A percentile compares a stretch with the other conserved stretches of the same genome.
Conservation (phyloP, 352 stramenopile species). For the Globisporangium mamillatum region DNA sequence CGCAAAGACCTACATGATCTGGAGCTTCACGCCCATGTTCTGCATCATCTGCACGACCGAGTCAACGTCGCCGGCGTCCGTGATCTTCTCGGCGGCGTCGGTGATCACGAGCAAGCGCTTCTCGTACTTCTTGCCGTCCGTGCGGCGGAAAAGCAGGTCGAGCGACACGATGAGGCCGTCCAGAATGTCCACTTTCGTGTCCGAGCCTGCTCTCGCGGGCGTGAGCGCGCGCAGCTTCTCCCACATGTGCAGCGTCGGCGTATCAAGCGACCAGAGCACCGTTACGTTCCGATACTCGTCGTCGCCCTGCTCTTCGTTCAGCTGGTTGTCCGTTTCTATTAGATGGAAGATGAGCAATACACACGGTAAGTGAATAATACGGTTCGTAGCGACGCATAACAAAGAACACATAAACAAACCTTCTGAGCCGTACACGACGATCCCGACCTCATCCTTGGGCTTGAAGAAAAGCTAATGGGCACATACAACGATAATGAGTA, state of each 20-base stretch:
- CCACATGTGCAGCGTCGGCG: slow-evolving; percentile 59
- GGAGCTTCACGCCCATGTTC: slow-evolving; percentile 74
- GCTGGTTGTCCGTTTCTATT: slow-evolving; percentile 72
- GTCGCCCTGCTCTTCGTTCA: slow-evolving; percentile 67
- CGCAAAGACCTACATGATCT: slow-evolving; percentile 56
- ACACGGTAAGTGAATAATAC: not conserved
- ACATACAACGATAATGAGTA: not conserved
- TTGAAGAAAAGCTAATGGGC: slow-evolving; percentile 63
- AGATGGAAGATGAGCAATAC: not conserved
- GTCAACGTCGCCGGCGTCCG: slow-evolving; percentile 61
- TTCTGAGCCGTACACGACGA: slow-evolving; percentile 74
- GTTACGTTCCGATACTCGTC: slow-evolving; percentile 60
- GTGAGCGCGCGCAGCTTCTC: slow-evolving; percentile 43
- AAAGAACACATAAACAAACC: slow-evolving; percentile 13
- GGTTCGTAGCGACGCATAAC: not conserved
- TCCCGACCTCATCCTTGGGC: slow-evolving; percentile 73
- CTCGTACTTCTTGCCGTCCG: slow-evolving; percentile 76
- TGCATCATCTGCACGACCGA: slow-evolving; percentile 72
- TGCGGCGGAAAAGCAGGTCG: slow-evolving; percentile 72
- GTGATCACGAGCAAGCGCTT: slow-evolving; percentile 77
- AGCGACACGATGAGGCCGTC: slow-evolving; percentile 81
- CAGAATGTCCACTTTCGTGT: slow-evolving; percentile 66
- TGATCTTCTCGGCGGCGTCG: slow-evolving; percentile 59
- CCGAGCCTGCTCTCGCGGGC: slow-evolving; percentile 14
- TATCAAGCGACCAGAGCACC: slow-evolving; percentile 61